Base-by-base conservation (phyloP, 2,329 filamentous ascomycete species). In the Trichoderma koningii region DNA sequence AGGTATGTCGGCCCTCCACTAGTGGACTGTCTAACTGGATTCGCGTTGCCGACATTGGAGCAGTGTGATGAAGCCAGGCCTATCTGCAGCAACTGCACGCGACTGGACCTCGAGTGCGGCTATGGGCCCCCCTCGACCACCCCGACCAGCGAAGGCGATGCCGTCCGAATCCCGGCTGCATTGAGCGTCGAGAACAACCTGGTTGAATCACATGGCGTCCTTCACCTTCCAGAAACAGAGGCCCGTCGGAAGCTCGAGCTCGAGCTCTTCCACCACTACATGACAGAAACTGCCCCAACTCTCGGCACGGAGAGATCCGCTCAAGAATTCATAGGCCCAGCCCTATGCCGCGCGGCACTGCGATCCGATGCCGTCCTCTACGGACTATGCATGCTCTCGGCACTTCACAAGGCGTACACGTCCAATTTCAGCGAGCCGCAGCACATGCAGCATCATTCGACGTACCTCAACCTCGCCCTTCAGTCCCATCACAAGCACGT, bases 41-140 rank as follows among this genome's bases (percentile, higher is more conserved):
- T 9, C 10, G 2, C 30, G 30, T 34, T 9, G 5, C 30, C 28
- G 23, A 56, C 1, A 28, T 17, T 9, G 34, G 34, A 21, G 0
- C 19, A 71, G 70, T 71, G 70, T 28, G 66, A 71, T 47, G 69
- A 71, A 48, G 63, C 59, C 9, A 69, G 68, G 23, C 70, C 70
- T 4, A 65, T 69, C n/a, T 71, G 70, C 61, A 63, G 42, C 21
- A 68, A 70, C 4, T 71, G 69, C 21, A 67, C 57, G 7, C 69
- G 70, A 5, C 59, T 70, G 12, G 62, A 65, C 1, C 26, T 69
- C 10, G 42, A 26, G 5, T 71, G 70, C 28, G 26, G 66, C 21
- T 71, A 71, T 51, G 70, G 68, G 12, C 23, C 19, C 5, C 9
- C 19, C 9, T 10, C 59, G 7, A 17, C 19, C 5, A 1, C 7